A percentile compares a stretch with the other conserved stretches of the same genome.
Conservation (phyloP, 2,329 filamentous ascomycete genomes). For the Colletotrichum sp. region DNA sequence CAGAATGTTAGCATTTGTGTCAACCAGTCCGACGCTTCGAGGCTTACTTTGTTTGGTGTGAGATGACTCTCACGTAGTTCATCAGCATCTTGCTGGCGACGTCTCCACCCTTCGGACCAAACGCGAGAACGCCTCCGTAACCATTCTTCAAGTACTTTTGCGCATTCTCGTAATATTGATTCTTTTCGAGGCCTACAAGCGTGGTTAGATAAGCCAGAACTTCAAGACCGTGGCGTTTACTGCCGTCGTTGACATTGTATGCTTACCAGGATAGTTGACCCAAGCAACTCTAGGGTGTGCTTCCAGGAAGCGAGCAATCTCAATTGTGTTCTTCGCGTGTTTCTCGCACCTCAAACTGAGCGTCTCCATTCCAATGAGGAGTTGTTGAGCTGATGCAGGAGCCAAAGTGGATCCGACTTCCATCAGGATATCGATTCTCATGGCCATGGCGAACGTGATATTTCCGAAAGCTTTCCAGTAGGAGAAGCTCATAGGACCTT, state of each 20-base stretch:
- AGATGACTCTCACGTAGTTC: constrained; percentile 76
- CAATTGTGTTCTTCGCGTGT: constrained; percentile 69
- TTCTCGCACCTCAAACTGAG: constrained; percentile 69
- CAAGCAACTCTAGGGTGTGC: constrained; percentile 70
- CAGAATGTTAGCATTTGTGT: too few relatives aligned
- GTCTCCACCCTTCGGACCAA: constrained; percentile 72
- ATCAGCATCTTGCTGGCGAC: constrained; percentile 50
- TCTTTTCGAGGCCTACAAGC: constrained; percentile 40
- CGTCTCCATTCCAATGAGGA: constrained; percentile 73
- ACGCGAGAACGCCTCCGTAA: constrained; percentile 73
- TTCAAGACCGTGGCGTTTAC: neutral
- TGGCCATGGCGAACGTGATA: constrained; percentile 72
- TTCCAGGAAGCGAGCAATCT: constrained; percentile 70
- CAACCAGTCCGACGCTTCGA: too few relatives aligned
- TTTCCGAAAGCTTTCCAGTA: constrained; percentile 49
- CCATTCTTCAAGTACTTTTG: constrained; percentile 71
- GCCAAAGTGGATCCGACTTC: constrained; percentile 71
- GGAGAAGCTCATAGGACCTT: constrained; percentile 35
- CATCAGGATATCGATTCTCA: constrained; percentile 65
- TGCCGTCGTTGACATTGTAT: neutral
- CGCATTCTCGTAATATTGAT: constrained; percentile 66
- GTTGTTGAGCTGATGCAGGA: constrained; percentile 74
- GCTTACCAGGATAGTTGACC: constrained; percentile 73
- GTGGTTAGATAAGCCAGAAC: neutral
- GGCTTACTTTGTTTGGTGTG: constrained; percentile 73